A percentile compares a stretch with the other conserved stretches of the same genome.
Conservation (phyloP, 805 yeast genomes). For the Ogataea ramenticola region DNA sequence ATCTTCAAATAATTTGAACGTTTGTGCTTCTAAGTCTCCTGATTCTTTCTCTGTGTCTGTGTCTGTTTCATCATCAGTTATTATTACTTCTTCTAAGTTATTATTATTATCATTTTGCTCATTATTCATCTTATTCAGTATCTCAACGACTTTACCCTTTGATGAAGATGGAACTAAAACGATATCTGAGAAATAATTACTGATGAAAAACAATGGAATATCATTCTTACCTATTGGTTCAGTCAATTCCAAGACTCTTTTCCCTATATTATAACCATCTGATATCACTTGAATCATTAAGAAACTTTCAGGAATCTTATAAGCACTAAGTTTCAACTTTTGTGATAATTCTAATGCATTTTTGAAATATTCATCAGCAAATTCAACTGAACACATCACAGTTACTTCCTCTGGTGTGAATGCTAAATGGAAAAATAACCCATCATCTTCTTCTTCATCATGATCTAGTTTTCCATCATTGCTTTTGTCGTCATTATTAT, state of each 20-base stretch:
- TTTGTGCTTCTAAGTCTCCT: slow-evolving; percentile 22
- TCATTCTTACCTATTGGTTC: slow-evolving; percentile 50
- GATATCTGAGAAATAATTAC: slow-evolving; percentile 58
- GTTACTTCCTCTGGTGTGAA: slow-evolving; percentile 60
- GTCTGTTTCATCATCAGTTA: slow-evolving; percentile 1
- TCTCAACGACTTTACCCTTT: slow-evolving; percentile 36
- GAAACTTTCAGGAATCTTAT: slow-evolving; percentile 36
- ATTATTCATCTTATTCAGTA: slow-evolving; percentile 32
- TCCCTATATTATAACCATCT: slow-evolving; percentile 49
- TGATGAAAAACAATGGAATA: slow-evolving; percentile 53
- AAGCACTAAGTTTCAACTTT: slow-evolving; percentile 28
- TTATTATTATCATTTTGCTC: background rate
- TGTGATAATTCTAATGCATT: slow-evolving; percentile 31
- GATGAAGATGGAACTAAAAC: slow-evolving; percentile 47
- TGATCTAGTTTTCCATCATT: background rate
- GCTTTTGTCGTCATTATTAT: no score
- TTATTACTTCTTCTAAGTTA: background rate
- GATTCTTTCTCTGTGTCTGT: background rate
- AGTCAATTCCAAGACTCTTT: slow-evolving; percentile 48
- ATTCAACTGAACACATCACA: slow-evolving; percentile 39
- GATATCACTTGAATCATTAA: slow-evolving; percentile 52
- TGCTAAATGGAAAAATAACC: slow-evolving; percentile 51
- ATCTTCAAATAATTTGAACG: slow-evolving; percentile 30
- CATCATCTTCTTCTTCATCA: slow-evolving; percentile 28
- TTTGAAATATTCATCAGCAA: slow-evolving; percentile 31